Evolutionary conservation across 495 filamentous ascomycete species (phyloP), one percentile per base, ranked within the genome.

Genomic region (Penicillium lividum): DNA sequence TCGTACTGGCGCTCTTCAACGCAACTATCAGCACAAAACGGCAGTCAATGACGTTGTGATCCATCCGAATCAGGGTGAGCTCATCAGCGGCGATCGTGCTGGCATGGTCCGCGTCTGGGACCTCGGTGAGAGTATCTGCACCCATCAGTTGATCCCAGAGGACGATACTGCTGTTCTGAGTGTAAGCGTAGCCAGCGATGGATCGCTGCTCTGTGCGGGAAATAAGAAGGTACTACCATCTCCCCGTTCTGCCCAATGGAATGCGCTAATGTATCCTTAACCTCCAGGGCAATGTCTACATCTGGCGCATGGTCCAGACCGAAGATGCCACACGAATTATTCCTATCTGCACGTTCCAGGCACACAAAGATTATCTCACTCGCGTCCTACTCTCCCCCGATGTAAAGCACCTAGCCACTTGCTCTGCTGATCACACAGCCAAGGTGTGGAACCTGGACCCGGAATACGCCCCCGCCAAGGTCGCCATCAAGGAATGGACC

Each of bases 71-170:
- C 94, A 98, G 74, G 94, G 93, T 29, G 94, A 98, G 73, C 87
- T 98, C 52, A 96, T 98, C 64, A 92, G 89, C 68, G 97, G 93
- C 69, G 94, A 98, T 73, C 87, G 92, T 18, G 87, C 87, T 40
- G 94, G 94, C 3, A 97, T 92, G 74, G 92, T 98, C 34, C 82
- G 94, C 11, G 86, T 98, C 52, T 98, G 94, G 94, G 94, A 98
- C 68, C 73, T 98, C 48, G 91, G 92, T 15, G 93, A 98, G 79
- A 98, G 96, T 64, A 94, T 91, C 60, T 98, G 94, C 77, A 91
- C 91, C 0, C 94, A 98, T 69, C 91, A 98, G 73, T 81, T 98
- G 61, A 96, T 97, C 54, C 94, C 94, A 0, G 95, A 97, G 68
- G 94, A 97, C 56, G 92, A 98, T 64, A 89, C 93, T 38, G 87